Percentiles rank a stretch among this genome's conserved stretches.
These are phyloP conservation scores for Medicago lupulina DNA, from an alignment of 306 rosid species.

Conservation along the genomic window DNA sequence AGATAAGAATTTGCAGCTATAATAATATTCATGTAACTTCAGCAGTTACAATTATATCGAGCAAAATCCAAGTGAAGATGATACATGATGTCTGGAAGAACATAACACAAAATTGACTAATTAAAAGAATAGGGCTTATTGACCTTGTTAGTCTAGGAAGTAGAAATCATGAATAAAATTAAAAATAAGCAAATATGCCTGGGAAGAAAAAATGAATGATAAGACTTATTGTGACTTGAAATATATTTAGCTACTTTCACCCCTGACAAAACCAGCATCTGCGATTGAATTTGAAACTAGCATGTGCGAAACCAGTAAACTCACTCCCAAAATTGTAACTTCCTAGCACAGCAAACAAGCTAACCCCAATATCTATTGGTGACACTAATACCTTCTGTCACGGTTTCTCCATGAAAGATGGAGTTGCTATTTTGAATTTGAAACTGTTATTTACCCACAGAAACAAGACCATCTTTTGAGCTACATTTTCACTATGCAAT, in stretches of 20 bases:
- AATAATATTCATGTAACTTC: not conserved
- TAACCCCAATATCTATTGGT: slow-evolving; percentile 3
- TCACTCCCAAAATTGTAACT: slow-evolving; percentile 8
- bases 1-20: not conserved
- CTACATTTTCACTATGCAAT: too few species aligned
- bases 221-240: not conserved
- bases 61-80: not conserved
- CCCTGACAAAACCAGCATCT: slow-evolving; percentile 5
- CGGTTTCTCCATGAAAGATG: too few species aligned
- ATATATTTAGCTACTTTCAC: not conserved
- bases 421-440: too few species aligned
- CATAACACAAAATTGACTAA: not conserved
- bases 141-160: not conserved
- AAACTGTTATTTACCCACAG: too few species aligned
- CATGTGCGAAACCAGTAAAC: not conserved
- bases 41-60: not conserved
- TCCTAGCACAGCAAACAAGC: slow-evolving; percentile 1
- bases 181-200: not conserved
- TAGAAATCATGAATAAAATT: not conserved
- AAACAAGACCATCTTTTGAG: too few species aligned
- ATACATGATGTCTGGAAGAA: not conserved
- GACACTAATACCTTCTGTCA: too few species aligned
- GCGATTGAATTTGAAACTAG: slow-evolving; percentile 12
- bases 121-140: not conserved
- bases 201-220: too few species aligned